These are phyloP conservation scores for Ceratocystis ficicola DNA, from an alignment of 2,329 filamentous ascomycete species.

Conservation along the genomic window DNA sequence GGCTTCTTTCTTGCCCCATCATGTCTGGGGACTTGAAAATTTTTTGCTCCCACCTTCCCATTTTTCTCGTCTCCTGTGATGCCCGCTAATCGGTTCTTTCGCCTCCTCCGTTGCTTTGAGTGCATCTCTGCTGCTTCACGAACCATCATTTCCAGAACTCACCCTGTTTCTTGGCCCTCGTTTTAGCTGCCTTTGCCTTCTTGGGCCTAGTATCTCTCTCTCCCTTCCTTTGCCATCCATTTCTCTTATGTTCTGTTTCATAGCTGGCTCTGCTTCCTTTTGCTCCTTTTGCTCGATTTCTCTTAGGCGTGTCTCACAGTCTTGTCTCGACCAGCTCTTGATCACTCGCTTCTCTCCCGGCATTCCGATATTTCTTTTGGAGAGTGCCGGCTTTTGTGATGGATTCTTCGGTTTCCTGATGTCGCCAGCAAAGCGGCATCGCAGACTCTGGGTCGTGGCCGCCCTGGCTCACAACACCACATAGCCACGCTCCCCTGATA, in stretches of 20 bases:
- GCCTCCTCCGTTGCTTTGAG: neutral
- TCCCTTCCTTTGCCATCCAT: neutral
- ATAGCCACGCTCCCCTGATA: neutral
- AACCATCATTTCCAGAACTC: neutral
- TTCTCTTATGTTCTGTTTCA: neutral
- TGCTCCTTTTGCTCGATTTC: neutral
- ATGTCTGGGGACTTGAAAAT: neutral
- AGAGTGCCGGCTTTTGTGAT: neutral
- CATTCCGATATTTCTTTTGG: constrained; percentile 2
- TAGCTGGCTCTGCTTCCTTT: neutral
- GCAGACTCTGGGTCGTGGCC: neutral
- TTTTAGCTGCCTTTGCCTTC: neutral
- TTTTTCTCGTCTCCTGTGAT: neutral
- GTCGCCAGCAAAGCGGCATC: neutral
- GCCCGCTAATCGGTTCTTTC: neutral
- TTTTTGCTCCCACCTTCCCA: neutral
- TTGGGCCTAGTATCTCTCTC: no score
- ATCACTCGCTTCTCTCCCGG: neutral
- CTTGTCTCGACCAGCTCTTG: neutral
- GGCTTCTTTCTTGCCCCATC: no score
- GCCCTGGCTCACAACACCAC: neutral
- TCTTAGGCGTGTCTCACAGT: neutral
- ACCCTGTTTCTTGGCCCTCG: neutral
- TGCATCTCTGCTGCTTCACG: neutral
- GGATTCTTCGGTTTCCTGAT: neutral